These are phyloP conservation scores for Articulospora tetracladia DNA, from an alignment of 495 filamentous ascomycete genomes.

Conservation along the genomic window DNA sequence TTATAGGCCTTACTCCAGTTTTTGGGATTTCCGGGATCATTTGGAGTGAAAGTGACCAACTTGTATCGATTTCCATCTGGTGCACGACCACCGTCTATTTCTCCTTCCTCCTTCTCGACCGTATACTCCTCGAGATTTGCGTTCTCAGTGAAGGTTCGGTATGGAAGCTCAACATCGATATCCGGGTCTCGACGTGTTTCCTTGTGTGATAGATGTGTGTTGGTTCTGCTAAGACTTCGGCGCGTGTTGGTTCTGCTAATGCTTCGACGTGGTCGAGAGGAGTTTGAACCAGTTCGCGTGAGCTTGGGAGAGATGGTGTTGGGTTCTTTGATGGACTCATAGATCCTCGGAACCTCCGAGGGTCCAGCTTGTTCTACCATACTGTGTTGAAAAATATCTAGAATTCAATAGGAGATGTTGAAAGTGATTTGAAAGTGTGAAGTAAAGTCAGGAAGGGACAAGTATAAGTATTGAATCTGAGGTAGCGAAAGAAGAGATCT, in stretches of 20 bases:
- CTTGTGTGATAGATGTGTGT: constrained; percentile 19
- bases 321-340: constrained; percentile 7
- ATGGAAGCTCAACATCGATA: constrained; percentile 52
- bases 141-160: constrained; percentile 52
- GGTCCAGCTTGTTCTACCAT: constrained; percentile 10
- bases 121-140: constrained; percentile 65
- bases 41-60: constrained; percentile 65
- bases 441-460: background rate
- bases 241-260: background rate
- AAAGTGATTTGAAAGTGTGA: background rate
- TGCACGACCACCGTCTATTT: constrained; percentile 55
- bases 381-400: background rate
- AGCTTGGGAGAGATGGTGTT: background rate
- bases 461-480: background rate
- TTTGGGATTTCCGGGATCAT: constrained; percentile 65
- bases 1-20: constrained; percentile 62
- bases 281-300: constrained; percentile 11
- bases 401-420: background rate
- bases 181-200: constrained; percentile 20
- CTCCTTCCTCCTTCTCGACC: constrained; percentile 52
- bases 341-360: constrained; percentile 1
- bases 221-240: background rate
- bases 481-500: background rate
- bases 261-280: constrained; percentile 6
- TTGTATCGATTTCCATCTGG: constrained; percentile 58